phyloP scores from a whole-genome alignment of 768 basidiomycete species.

The Boletales sp. region DNA sequence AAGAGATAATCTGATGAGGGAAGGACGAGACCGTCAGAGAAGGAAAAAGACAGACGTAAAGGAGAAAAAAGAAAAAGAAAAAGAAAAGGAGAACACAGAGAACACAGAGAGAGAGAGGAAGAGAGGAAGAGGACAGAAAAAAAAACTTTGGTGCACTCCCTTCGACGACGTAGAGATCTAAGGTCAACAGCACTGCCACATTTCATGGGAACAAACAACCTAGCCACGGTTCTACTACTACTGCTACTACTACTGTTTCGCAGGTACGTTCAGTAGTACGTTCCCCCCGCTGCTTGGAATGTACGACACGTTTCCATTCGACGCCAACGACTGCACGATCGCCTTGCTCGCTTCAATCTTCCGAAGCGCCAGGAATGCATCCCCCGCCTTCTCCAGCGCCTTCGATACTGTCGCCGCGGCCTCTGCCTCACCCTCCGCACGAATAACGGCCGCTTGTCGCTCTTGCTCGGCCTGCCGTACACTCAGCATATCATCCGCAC shows the following conservation, averaged over 20 bases:
- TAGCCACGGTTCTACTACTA: no score
- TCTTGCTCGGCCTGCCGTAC: slow-evolving; percentile 92
- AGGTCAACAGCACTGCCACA: slow-evolving; percentile 21
- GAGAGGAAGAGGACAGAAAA: slow-evolving; percentile 2
- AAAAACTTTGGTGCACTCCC: slow-evolving; percentile 15
- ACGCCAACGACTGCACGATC: slow-evolving; percentile 80
- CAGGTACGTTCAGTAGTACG: slow-evolving; percentile 80
- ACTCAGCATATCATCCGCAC: slow-evolving; percentile 14
- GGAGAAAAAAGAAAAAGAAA: slow-evolving; percentile 28
- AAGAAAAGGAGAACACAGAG: slow-evolving; percentile 30
- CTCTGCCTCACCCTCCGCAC: slow-evolving; percentile 98
- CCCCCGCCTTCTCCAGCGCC: slow-evolving; percentile 90
- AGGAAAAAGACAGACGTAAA: slow-evolving; percentile 36
- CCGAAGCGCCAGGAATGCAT: slow-evolving; percentile 91
- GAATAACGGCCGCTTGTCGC: slow-evolving; percentile 94
- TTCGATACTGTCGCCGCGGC: slow-evolving; percentile 90
- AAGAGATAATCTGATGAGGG: slow-evolving; percentile 40
- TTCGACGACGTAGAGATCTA: slow-evolving; percentile 23
- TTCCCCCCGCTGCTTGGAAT: slow-evolving; percentile 79
- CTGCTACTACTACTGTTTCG: slow-evolving; percentile 30
- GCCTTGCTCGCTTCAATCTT: slow-evolving; percentile 99
- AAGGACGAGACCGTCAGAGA: slow-evolving; percentile 33
- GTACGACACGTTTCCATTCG: slow-evolving; percentile 84
- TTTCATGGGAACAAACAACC: slow-evolving; percentile 17
- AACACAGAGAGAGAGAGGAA: slow-evolving; percentile 13